phyloP scores from a whole-genome alignment of 2,329 filamentous ascomycete genomes.

The Xylaria hypoxylon region DNA sequence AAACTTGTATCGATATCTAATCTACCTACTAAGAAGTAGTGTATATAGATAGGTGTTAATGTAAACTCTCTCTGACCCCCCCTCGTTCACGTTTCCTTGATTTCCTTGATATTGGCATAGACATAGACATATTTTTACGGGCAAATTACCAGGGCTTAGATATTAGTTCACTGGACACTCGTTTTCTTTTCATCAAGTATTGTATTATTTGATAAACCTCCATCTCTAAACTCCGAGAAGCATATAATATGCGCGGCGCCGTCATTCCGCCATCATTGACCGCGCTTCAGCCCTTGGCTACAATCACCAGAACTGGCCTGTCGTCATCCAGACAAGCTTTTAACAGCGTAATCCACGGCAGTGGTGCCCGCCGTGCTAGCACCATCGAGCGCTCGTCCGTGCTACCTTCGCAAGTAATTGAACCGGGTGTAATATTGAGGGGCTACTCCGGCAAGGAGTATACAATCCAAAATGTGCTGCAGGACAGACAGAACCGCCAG shows the following conservation, averaged over 20 bases:
- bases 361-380: constrained; percentile 45
- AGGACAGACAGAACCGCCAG: constrained; percentile 52
- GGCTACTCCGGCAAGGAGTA: constrained; percentile 51
- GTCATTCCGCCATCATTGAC: constrained; percentile 45
- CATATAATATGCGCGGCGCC: constrained; percentile 47
- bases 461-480: constrained; percentile 51
- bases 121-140: constrained; percentile 13
- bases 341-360: constrained; percentile 31
- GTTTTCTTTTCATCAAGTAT: constrained; percentile 17
- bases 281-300: constrained; percentile 47
- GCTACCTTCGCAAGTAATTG: constrained; percentile 40
- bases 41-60: constrained; percentile 13
- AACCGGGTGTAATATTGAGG: constrained; percentile 48
- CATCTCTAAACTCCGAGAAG: constrained; percentile 9
- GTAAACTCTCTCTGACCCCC: constrained; percentile 12
- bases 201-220: constrained; percentile 18
- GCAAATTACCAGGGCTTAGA: constrained; percentile 10
- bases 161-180: constrained; percentile 3
- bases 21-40: background rate
- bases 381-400: constrained; percentile 43
- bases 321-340: constrained; percentile 44
- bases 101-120: constrained; percentile 27
- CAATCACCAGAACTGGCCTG: constrained; percentile 43
- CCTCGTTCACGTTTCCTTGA: constrained; percentile 14
- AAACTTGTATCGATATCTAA: constrained; percentile 19